Percentiles rank a stretch among this genome's conserved stretches.
Conservation (phyloP, 257 asterid genomes). For the Lavandula angustifolia region DNA sequence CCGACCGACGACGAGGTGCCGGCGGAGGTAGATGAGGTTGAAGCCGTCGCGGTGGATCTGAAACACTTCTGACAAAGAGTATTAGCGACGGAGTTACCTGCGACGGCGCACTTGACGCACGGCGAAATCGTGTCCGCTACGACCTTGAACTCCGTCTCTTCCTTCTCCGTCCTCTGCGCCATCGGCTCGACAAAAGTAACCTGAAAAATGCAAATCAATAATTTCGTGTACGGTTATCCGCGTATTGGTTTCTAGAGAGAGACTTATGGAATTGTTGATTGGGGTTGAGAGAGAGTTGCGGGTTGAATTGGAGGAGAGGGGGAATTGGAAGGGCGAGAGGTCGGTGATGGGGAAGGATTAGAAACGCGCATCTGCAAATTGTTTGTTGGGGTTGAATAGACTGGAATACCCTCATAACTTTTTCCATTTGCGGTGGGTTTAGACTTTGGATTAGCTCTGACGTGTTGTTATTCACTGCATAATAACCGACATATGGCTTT, state of each 20-base stretch:
- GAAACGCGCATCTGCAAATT: constrained; percentile 60
- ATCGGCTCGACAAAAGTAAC: constrained; percentile 28
- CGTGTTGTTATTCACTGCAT: constrained; percentile 47
- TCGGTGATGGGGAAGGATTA: constrained; percentile 51
- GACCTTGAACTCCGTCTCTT: constrained; percentile 76
- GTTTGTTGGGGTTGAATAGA: constrained; percentile 38
- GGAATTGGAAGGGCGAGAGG: constrained; percentile 45
- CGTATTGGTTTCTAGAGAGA: constrained; percentile 11
- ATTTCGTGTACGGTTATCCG: background rate
- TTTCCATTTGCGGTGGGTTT: constrained; percentile 34
- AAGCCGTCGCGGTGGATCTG: constrained; percentile 42
- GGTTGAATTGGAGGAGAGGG: constrained; percentile 29
- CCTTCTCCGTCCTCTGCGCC: constrained; percentile 90
- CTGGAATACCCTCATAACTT: constrained; percentile 42
- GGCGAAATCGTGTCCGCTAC: constrained; percentile 69
- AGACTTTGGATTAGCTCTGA: constrained; percentile 40
- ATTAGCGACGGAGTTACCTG: constrained; percentile 50
- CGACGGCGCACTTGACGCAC: constrained; percentile 70
- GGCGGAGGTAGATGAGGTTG: constrained; percentile 31
- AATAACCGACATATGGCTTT: constrained; percentile 6
- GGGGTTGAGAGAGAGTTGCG: constrained; percentile 21
- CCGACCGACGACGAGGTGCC: constrained; percentile 30
- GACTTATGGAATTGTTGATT: background rate
- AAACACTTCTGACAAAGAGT: constrained; percentile 64
- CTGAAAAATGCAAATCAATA: background rate